Conservation (phyloP, 371 early-diverging fungal genomes). For the Actinomucor elegans region DNA sequence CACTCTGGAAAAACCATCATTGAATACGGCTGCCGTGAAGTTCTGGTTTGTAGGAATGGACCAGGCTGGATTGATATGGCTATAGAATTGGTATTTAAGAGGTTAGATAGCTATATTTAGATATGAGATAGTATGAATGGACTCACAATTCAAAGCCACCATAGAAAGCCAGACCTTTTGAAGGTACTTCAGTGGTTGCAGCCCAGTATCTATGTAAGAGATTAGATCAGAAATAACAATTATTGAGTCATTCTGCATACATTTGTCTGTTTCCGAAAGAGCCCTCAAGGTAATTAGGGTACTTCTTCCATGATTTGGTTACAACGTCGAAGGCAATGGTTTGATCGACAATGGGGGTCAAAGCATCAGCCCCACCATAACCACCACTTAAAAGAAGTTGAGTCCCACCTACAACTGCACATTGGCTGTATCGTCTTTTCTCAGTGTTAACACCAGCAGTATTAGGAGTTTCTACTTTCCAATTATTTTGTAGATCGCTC, state of each 20-base stretch:
- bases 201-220: not conserved
- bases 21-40: not conserved
- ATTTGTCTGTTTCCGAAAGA: constrained; percentile 1
- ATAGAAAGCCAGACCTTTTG: not conserved
- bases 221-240: not conserved
- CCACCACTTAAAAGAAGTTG: not conserved
- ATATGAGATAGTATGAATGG: not conserved
- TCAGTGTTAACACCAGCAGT: not conserved
- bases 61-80: not conserved
- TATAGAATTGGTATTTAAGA: no score
- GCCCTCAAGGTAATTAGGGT: not conserved
- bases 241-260: not conserved
- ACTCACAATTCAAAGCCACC: not conserved
- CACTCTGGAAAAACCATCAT: not conserved
- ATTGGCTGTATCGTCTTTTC: not conserved
- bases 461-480: not conserved
- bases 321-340: not conserved
- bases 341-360: not conserved
- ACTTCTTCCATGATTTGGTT: not conserved
- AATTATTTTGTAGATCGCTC: not conserved
- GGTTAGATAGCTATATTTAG: no score
- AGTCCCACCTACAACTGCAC: not conserved
- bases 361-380: not conserved
- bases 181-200: not conserved
- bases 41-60: not conserved